Conservation (phyloP, 2,329 filamentous ascomycete genomes). For the Nemania diffusa region DNA sequence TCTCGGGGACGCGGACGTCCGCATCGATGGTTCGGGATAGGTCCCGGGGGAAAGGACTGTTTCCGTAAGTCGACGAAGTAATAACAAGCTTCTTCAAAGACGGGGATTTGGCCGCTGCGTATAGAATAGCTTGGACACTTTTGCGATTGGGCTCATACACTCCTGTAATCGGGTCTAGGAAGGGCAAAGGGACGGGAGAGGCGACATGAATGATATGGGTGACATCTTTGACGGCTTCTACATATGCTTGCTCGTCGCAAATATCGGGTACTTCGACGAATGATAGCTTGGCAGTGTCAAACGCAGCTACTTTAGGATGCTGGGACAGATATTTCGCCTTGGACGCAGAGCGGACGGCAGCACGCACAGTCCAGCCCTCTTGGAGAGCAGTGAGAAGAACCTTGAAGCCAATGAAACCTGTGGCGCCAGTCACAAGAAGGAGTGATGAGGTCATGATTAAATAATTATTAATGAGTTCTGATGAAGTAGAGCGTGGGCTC, state of each 20-base stretch:
- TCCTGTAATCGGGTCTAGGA: slow-evolving; percentile 41
- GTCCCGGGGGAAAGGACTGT: slow-evolving; percentile 29
- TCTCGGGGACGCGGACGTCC: slow-evolving; percentile 25
- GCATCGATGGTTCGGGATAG: slow-evolving; percentile 14
- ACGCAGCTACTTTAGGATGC: slow-evolving; percentile 32
- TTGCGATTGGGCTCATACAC: slow-evolving; percentile 48
- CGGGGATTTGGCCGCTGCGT: slow-evolving; percentile 49
- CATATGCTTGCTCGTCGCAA: slow-evolving; percentile 51
- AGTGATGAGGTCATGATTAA: slow-evolving; percentile 21
- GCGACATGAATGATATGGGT: slow-evolving; percentile 53
- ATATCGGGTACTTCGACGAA: slow-evolving; percentile 53
- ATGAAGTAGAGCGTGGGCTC: too few relatives aligned
- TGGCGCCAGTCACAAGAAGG: slow-evolving; percentile 48
- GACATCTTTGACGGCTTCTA: slow-evolving; percentile 54
- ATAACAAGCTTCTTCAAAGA: slow-evolving; percentile 56
- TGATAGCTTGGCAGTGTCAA: slow-evolving; percentile 36
- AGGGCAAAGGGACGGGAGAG: slow-evolving; percentile 43
- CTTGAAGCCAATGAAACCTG: slow-evolving; percentile 48
- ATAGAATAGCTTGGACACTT: slow-evolving; percentile 52
- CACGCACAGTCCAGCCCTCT: slow-evolving; percentile 46
- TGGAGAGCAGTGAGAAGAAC: slow-evolving; percentile 43
- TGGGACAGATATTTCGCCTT: slow-evolving; percentile 20
- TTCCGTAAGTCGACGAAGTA: slow-evolving; percentile 50
- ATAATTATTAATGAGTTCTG: too few relatives aligned
- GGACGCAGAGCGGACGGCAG: slow-evolving; percentile 42